Base-by-base conservation (phyloP, 1,284 basidiomycete genomes). In the Cutaneotrichosporon spelunceum region DNA sequence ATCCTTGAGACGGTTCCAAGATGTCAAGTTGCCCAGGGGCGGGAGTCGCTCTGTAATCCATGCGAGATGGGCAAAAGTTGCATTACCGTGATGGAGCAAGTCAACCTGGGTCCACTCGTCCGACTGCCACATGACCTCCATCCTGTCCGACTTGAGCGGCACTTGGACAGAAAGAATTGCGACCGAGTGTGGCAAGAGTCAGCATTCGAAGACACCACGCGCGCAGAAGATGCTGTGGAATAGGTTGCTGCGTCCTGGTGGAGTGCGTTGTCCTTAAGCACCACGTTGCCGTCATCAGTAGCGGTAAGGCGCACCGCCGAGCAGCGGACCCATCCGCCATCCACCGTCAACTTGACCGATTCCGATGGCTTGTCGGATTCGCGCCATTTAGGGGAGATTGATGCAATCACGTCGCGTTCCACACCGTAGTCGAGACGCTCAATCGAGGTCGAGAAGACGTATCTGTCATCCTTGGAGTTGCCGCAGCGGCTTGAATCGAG, bases 21-120 rank as follows among this genome's bases (percentile, higher is more conserved):
- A 79, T 67, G 88, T 84, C 60, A 83, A 80, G 24, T 85, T 85
- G 42, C 88, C 84, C 61, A 90, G 84, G 62, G 86, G 84, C 5
- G 89, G 87, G 62, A 93, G 83, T 56, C 91, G 85, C 72, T 93
- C 90, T 16, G 91, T 82, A 33, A 95, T 81, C 92, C 93, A 96
- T 0, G 91, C 88, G 9, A 94, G 75, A 8, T 87, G 82, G 66
- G 85, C 86, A 81, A 93, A 94, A 0, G 87, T 88, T 2, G 84
- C 82, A 39, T 78, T 74, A 7, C 91, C 87, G 69, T 94, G 89
- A 70, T 93, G 88, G 9, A 91, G 82, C 66, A 90, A 87, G 74
- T 94, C 91, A 33, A 96, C 85, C 70, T 92, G 88, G 33, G 80
- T 80, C 91, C 91, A 95, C 19, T 16, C 34, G 2, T 52, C 55